Base-by-base conservation (phyloP, 2,329 filamentous ascomycete genomes). In the Colletotrichum siamense region DNA sequence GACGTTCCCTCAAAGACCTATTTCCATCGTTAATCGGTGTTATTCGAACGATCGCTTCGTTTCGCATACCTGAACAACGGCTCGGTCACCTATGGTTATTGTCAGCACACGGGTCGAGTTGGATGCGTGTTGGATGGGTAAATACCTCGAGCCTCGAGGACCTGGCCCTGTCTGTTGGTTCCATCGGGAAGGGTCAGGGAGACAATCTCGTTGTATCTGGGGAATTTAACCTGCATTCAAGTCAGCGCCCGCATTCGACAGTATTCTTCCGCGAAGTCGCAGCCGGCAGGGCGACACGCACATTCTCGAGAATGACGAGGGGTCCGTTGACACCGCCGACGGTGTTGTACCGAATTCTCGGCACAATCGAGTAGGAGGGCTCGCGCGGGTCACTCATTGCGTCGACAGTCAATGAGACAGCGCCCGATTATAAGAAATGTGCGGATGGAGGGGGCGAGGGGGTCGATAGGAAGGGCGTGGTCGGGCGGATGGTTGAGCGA, bases 321-420 rank as follows among this genome's bases (percentile, higher is more conserved):
- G 97, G 97, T 76, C 97, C 97, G 89, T 99, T 99, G 87, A 99
- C 94, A 89, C 96, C 96, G 84, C 96, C 95, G 84, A 99, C 96
- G 82, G 97, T 99, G 90, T 99, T 99, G 92, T 99, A 99, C 83
- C 94, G 93, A 87, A 99, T 87, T 82, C 90, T 87, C 76, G 91
- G 91, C 80, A 88, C 85, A 81, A 92, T 87, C 78, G 89, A 91
- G 86, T 92, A 92, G 79, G 90, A 91, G 78, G 90, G 88, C 81
- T 91, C 89, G 83, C 91, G 88, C 74, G 89, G 89, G 85, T 92
- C 91, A 82, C 86, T 82, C 89, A 91, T 91, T 71, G 66, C 63
- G 62, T 71, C 75, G 80, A 81, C 84, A 84, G 80, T 77, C 79
- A 79, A 74, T 78, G 78, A 66, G 76, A 77, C 61, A 74, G 64